Evolutionary conservation across 495 filamentous ascomycete genomes (phyloP).

Genomic region (Aspergillus olivimuriae): DNA sequence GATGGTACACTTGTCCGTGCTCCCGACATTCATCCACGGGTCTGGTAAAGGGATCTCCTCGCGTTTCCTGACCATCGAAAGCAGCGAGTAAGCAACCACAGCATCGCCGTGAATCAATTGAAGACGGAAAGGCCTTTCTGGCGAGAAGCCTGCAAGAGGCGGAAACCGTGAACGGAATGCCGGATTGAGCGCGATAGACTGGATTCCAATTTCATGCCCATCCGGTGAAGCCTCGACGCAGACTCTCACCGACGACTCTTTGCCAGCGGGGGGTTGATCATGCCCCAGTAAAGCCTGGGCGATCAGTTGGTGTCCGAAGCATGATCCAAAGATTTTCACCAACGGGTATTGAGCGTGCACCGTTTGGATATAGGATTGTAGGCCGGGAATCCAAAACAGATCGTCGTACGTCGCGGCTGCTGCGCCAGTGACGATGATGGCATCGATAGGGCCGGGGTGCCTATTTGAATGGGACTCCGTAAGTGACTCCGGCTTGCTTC

Average conservation of each 20-base stretch:
- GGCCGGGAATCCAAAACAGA: conserved; percentile 23
- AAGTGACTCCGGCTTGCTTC: neutral
- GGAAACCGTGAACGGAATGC: conserved; percentile 20
- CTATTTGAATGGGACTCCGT: neutral
- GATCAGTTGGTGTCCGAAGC: conserved; percentile 37
- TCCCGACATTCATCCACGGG: conserved; percentile 30
- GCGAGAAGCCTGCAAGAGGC: conserved; percentile 8
- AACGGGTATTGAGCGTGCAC: conserved; percentile 30
- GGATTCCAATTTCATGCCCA: conserved; percentile 28
- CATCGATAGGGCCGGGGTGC: conserved; percentile 13
- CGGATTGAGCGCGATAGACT: conserved; percentile 20
- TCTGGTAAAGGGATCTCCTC: conserved; percentile 8
- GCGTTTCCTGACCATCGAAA: conserved; percentile 13
- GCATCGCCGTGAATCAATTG: conserved; percentile 37
- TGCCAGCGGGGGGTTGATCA: too few relatives aligned
- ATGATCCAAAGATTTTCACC: conserved; percentile 33
- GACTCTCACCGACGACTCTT: conserved; percentile 5
- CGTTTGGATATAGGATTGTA: conserved; percentile 20
- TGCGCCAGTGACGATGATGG: conserved; percentile 30
- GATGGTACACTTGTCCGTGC: conserved; percentile 26
- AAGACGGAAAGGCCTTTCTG: conserved; percentile 19
- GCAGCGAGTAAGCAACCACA: too few relatives aligned
- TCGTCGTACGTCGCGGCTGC: conserved; percentile 24
- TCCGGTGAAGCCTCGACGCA: conserved; percentile 24
- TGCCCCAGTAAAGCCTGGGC: conserved; percentile 26